phyloP scores from a whole-genome alignment of 2,329 filamentous ascomycete species.

The Aspergillus piperis region DNA sequence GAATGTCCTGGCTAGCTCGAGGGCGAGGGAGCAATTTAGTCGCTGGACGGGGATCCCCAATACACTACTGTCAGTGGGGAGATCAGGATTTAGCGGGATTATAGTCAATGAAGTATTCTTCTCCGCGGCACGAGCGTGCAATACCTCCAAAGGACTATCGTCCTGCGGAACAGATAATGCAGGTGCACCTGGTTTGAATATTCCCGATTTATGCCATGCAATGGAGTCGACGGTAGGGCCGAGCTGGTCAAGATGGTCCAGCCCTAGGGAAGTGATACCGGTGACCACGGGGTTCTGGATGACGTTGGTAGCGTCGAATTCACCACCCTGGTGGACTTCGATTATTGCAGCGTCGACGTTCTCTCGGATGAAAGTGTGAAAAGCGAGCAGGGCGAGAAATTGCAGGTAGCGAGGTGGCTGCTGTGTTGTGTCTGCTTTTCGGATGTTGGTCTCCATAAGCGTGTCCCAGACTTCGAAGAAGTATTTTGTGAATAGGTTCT shows the following conservation, averaged over 20 bases:
- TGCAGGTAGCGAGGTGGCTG: constrained; percentile 49
- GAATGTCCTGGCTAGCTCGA: constrained; percentile 27
- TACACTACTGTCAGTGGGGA: constrained; percentile 20
- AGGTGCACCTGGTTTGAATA: constrained; percentile 62
- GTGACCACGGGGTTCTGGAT: constrained; percentile 59
- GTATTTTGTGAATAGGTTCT: constrained; percentile 25
- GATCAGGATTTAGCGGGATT: constrained; percentile 31
- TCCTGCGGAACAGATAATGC: constrained; percentile 62
- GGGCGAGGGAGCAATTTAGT: constrained; percentile 37
- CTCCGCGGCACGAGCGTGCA: constrained; percentile 55
- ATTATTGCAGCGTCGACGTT: constrained; percentile 64
- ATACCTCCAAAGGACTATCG: constrained; percentile 47
- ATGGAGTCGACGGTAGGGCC: constrained; percentile 66
- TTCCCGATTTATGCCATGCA: constrained; percentile 73
- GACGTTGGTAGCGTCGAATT: constrained; percentile 69
- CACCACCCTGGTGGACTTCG: constrained; percentile 68
- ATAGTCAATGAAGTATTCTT: constrained; percentile 52
- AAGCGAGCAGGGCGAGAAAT: constrained; percentile 64
- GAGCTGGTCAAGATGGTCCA: constrained; percentile 67
- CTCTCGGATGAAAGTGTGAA: constrained; percentile 66
- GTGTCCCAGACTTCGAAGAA: constrained; percentile 38
- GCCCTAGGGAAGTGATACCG: constrained; percentile 66
- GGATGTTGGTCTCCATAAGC: constrained; percentile 32
- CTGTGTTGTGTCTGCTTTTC: constrained; percentile 10
- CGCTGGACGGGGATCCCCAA: constrained; percentile 32